Evolutionary conservation across 1,284 basidiomycete genomes (phyloP).

Genomic region (Trametes polyzona): DNA sequence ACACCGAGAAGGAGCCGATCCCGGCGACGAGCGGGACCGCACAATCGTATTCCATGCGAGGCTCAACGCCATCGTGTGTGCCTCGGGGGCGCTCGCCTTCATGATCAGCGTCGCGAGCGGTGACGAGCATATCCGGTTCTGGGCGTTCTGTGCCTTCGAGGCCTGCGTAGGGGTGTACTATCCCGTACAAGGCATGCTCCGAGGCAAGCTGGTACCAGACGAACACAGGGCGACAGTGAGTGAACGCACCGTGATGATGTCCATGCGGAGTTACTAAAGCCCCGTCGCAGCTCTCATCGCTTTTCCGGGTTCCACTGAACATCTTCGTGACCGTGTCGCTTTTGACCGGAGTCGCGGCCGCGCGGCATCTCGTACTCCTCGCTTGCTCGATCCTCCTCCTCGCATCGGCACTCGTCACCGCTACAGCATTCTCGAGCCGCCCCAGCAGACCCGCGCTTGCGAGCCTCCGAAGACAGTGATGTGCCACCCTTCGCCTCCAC

Average conservation of each 20-base stretch:
- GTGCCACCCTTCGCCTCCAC: neutral
- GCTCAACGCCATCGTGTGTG: conserved; percentile 65
- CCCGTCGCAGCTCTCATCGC: conserved; percentile 56
- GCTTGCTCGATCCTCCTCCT: conserved; percentile 61
- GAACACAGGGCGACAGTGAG: conserved; percentile 75
- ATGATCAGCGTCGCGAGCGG: conserved; percentile 51
- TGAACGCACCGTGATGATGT: conserved; percentile 7
- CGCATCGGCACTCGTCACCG: conserved; percentile 65
- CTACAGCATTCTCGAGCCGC: conserved; percentile 9
- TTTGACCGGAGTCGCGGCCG: conserved; percentile 68
- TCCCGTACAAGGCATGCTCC: conserved; percentile 76
- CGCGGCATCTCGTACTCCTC: conserved; percentile 63
- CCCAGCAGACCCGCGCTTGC: conserved; percentile 11
- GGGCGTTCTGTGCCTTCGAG: conserved; percentile 76
- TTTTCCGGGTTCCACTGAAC: conserved; percentile 78
- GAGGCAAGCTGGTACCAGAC: conserved; percentile 69
- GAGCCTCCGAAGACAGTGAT: conserved; percentile 1
- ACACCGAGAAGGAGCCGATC: conserved; percentile 38
- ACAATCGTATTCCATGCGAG: conserved; percentile 66
- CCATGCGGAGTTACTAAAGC: conserved; percentile 5
- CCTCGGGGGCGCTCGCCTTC: conserved; percentile 59
- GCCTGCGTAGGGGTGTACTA: conserved; percentile 80
- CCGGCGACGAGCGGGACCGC: conserved; percentile 36
- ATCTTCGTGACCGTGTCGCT: conserved; percentile 74
- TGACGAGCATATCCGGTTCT: conserved; percentile 60